A percentile compares a stretch with the other conserved stretches of the same genome.
Evolutionary conservation across 352 stramenopile species (phyloP).

Genomic region (Lagenidium sp.): DNA sequence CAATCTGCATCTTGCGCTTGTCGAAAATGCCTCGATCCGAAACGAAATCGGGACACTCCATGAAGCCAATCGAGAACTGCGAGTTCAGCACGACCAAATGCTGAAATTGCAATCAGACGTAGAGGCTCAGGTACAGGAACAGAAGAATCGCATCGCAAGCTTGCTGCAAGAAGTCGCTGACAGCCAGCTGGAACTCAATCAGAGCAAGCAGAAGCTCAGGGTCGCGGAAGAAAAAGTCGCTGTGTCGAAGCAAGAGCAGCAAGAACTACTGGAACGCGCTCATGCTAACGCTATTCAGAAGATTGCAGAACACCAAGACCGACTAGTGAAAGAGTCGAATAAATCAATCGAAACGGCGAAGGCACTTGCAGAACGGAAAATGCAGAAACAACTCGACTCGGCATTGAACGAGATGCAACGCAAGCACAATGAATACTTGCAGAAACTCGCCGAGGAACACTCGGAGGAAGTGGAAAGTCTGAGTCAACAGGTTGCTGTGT

Average conservation of each 20-base stretch:
- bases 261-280: constrained; percentile 34
- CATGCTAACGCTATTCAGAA: constrained; percentile 29
- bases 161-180: constrained; percentile 32
- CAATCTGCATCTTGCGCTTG: constrained; percentile 52
- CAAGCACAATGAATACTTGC: constrained; percentile 66
- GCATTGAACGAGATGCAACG: constrained; percentile 40
- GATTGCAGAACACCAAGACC: constrained; percentile 53
- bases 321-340: constrained; percentile 68
- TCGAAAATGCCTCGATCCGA: constrained; percentile 69
- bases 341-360: constrained; percentile 67
- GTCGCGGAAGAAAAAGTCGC: constrained; percentile 24
- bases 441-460: constrained; percentile 74
- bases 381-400: constrained; percentile 41
- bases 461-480: constrained; percentile 76
- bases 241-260: constrained; percentile 26
- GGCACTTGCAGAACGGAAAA: constrained; percentile 34
- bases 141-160: constrained; percentile 25
- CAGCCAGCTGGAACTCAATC: constrained; percentile 23
- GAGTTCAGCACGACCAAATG: constrained; percentile 17
- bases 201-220: constrained; percentile 22
- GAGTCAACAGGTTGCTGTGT: constrained; percentile 73
- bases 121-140: constrained; percentile 23
- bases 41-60: constrained; percentile 51
- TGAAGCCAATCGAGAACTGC: constrained; percentile 37
- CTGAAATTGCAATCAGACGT: constrained; percentile 21